phyloP scores from a whole-genome alignment of 2,329 filamentous ascomycete species.

The Chrysoporthe cubensis region DNA sequence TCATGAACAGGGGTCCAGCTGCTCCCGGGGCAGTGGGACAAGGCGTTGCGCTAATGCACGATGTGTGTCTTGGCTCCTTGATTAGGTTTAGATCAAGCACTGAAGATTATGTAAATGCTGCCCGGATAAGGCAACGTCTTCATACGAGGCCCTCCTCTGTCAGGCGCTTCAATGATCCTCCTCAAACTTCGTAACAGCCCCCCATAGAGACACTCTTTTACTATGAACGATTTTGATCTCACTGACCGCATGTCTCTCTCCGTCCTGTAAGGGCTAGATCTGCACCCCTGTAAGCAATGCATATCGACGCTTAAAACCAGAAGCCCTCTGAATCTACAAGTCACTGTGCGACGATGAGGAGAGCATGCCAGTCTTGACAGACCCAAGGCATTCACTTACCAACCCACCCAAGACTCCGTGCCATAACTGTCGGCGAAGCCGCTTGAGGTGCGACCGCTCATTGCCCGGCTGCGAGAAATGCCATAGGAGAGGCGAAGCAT shows the following conservation, averaged over 20 bases:
- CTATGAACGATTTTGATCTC: background rate
- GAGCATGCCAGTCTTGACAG: slow-evolving; percentile 17
- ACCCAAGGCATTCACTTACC: slow-evolving; percentile 4
- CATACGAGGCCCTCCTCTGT: background rate
- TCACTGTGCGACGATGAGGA: background rate
- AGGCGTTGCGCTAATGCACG: slow-evolving; percentile 29
- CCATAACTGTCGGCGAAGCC: slow-evolving; percentile 64
- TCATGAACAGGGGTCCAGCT: background rate
- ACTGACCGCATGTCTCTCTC: background rate
- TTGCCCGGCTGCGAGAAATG: slow-evolving; percentile 64
- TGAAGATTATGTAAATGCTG: slow-evolving; percentile 4
- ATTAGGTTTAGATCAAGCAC: slow-evolving; percentile 22
- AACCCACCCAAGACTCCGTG: slow-evolving; percentile 48
- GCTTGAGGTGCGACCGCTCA: slow-evolving; percentile 65
- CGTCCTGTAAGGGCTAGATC: background rate
- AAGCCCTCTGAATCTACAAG: background rate
- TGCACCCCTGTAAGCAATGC: background rate
- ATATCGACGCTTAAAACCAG: background rate
- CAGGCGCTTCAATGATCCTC: background rate
- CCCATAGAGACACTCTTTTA: background rate
- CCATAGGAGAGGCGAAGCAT: slow-evolving; percentile 56
- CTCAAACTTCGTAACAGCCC: background rate
- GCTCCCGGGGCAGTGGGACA: slow-evolving; percentile 9
- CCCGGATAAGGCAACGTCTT: background rate
- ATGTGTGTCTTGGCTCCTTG: slow-evolving; percentile 34